phyloP scores from a whole-genome alignment of 2,329 filamentous ascomycete genomes.

The Colletotrichum tropicicola region DNA sequence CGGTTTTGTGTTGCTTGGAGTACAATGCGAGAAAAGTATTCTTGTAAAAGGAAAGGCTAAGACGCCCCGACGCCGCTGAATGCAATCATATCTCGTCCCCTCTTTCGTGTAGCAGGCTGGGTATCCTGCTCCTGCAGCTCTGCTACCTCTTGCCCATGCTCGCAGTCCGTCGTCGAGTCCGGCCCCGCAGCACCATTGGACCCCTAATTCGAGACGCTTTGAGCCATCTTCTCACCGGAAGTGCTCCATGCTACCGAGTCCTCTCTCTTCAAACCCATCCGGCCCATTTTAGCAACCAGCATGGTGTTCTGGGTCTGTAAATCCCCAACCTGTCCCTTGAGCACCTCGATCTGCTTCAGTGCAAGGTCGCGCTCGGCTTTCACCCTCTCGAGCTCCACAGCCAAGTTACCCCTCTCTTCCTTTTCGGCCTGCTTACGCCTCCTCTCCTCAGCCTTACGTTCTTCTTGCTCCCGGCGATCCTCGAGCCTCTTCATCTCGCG shows the following conservation, averaged over 20 bases:
- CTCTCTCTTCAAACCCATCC: slow-evolving; percentile 33
- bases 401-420: slow-evolving; percentile 59
- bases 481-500: slow-evolving; percentile 72
- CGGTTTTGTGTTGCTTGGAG: not conserved
- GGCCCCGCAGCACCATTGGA: slow-evolving; percentile 72
- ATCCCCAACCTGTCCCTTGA: slow-evolving; percentile 64
- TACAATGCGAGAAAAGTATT: not conserved
- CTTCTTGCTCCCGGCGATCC: slow-evolving; percentile 69
- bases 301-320: slow-evolving; percentile 68
- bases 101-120: not conserved
- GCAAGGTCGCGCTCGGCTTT: slow-evolving; percentile 62
- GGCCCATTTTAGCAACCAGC: slow-evolving; percentile 62
- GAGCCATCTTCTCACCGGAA: slow-evolving; percentile 7
- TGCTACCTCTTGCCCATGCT: not conserved
- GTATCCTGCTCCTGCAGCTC: slow-evolving; percentile 1
- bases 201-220: slow-evolving; percentile 70
- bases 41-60: not conserved
- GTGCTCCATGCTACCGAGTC: slow-evolving; percentile 46
- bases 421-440: slow-evolving; percentile 60
- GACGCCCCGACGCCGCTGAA: slow-evolving; percentile 20
- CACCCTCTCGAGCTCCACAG: slow-evolving; percentile 61
- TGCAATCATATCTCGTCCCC: not conserved
- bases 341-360: slow-evolving; percentile 60
- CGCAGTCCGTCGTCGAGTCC: slow-evolving; percentile 66
- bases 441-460: slow-evolving; percentile 64